Base-by-base conservation (phyloP, 352 stramenopile genomes). In the Globisporangium megalacanthum region DNA sequence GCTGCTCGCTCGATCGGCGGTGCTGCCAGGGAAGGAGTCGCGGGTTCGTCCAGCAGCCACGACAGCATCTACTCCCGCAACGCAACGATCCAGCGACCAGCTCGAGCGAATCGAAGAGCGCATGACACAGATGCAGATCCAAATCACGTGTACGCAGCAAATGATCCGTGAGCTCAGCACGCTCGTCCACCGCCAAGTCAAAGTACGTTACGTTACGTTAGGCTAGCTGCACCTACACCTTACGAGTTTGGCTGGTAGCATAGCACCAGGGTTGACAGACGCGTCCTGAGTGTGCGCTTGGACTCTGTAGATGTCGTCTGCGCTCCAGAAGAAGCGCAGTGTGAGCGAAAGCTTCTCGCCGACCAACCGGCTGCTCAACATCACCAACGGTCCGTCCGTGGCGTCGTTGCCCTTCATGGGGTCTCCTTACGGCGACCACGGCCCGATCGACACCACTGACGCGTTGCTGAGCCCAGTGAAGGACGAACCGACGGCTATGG, bases 101-200 rank as follows among this genome's bases (percentile, higher is more conserved):
- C 49, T 75, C 17, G 41, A 61, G 11, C 60, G 50, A 1, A 52
- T 89, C 6, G 79, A 89, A 51, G 57, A 68, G 6, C 68, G 73
- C 15, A 69, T 86, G 17, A 51, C 65, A 9, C 49, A 66, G n/a
- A 62, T 89, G 49, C 70, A 85, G 46, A 47, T 50, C 6, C 73
- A 85, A 17, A 58, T 78, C 9, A 37, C 65, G 8, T 56, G 54
- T 4, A 82, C 77, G 14, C 74, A 88, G 52, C 50, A 62, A 45
- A 83, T 82, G 77, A 68, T 89, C 20, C 67, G 64, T 3, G 69
- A 81, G 5, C 58, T 89, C 36, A 80, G 41, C n/a, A 36, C 61
- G 6, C 46, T 79, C 4, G 53, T 88, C n/a, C 56, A 81, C 31
- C 69, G 70, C n/a, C 78, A 85, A 53, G 49, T 83, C 49, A 70